Evolutionary conservation across 1,139 yeast species (phyloP).

Genomic region (Taiozyma sp.): DNA sequence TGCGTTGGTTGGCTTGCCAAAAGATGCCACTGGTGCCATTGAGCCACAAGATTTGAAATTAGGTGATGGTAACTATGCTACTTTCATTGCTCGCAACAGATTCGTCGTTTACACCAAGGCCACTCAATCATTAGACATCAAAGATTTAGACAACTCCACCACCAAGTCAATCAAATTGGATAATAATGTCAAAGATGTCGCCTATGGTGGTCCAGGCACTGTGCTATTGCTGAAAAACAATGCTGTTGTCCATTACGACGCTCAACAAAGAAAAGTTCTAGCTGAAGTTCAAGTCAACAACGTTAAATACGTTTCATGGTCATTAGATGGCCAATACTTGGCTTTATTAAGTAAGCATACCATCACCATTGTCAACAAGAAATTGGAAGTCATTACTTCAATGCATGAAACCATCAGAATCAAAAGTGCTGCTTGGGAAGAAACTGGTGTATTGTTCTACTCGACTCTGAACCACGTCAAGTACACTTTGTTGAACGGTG

Average conservation of each 20-base stretch:
- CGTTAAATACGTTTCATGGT: constrained; percentile 89
- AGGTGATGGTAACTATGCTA: constrained; percentile 83
- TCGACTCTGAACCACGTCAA: constrained; percentile 95
- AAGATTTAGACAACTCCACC: constrained; percentile 74
- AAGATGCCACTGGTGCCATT: constrained; percentile 86
- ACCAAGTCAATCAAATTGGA: constrained; percentile 83
- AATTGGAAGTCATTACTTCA: constrained; percentile 73
- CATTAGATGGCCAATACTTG: constrained; percentile 79
- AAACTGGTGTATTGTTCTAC: constrained; percentile 83
- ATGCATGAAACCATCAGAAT: constrained; percentile 96
- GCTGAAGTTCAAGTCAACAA: constrained; percentile 69
- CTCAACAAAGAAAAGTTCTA: constrained; percentile 83
- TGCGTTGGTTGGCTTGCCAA: constrained; percentile 76
- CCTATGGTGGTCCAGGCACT: constrained; percentile 79
- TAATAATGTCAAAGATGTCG: constrained; percentile 65
- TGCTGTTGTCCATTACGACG: constrained; percentile 80
- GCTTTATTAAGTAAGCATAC: constrained; percentile 93
- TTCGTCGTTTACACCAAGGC: constrained; percentile 76
- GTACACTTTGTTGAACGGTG: constrained; percentile 91
- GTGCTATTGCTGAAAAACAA: constrained; percentile 70
- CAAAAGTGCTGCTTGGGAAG: constrained; percentile 98
- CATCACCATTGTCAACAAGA: constrained; percentile 79
- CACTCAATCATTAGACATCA: constrained; percentile 66
- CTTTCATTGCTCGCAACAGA: constrained; percentile 91
- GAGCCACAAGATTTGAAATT: constrained; percentile 78